These are phyloP conservation scores for Kwoniella botswanensis DNA, from an alignment of 768 basidiomycete species.

Conservation along the genomic window DNA sequence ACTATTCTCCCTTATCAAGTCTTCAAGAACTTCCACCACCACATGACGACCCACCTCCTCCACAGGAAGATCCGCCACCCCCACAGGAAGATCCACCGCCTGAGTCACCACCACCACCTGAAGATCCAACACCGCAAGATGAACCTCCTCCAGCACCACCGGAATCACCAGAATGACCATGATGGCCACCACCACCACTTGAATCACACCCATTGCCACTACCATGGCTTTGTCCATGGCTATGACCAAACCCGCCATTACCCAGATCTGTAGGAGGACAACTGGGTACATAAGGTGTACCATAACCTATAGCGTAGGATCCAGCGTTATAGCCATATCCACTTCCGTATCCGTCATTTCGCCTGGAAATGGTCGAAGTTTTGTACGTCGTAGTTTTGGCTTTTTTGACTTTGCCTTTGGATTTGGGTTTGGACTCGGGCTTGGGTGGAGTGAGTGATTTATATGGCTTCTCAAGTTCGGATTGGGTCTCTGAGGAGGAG, in stretches of 20 bases:
- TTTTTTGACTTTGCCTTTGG: too few relatives aligned
- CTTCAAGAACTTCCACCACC: slow-evolving; percentile 1
- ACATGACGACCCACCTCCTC: not conserved
- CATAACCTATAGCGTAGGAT: not conserved
- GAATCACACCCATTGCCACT: not conserved
- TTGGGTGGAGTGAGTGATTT: too few relatives aligned
- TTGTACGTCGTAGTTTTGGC: too few relatives aligned
- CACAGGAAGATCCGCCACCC: not conserved
- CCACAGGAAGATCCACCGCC: not conserved
- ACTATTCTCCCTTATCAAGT: too few relatives aligned
- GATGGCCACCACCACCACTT: not conserved
- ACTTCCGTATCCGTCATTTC: not conserved
- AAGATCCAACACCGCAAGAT: slow-evolving; percentile 2
- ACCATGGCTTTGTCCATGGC: not conserved
- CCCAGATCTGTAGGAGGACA: slow-evolving; percentile 2
- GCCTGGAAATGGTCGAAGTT: too few relatives aligned
- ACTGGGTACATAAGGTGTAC: not conserved
- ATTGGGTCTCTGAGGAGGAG: too few relatives aligned
- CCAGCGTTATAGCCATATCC: not conserved
- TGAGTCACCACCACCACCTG: not conserved
- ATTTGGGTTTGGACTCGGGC: too few relatives aligned
- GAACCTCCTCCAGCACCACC: not conserved
- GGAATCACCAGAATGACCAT: not conserved
- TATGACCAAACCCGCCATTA: not conserved
- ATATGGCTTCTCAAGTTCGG: too few relatives aligned